These are phyloP conservation scores for Phytopythium mirpurense DNA, from an alignment of 352 stramenopile genomes.

Conservation along the genomic window DNA sequence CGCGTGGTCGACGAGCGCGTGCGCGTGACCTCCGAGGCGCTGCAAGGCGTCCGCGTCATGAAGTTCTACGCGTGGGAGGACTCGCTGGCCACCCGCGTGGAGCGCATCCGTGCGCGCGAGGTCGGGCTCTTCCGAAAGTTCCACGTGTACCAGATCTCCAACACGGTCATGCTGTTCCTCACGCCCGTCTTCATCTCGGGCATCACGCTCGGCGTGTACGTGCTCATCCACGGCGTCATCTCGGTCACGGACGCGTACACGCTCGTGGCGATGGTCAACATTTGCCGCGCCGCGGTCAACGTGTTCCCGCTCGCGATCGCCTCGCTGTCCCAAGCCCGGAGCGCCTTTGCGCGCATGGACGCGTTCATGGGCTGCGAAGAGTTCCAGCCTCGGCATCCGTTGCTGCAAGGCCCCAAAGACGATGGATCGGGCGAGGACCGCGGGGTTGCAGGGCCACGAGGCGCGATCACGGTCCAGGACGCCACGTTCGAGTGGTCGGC, in stretches of 20 bases:
- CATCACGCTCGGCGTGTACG: constrained; percentile 18
- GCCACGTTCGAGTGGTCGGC: background rate
- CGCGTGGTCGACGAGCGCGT: constrained; percentile 73
- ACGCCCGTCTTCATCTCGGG: constrained; percentile 27
- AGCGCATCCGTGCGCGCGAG: constrained; percentile 33
- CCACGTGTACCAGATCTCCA: constrained; percentile 29
- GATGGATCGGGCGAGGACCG: background rate
- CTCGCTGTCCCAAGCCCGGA: constrained; percentile 14
- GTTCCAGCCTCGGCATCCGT: background rate
- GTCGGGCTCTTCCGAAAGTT: constrained; percentile 32
- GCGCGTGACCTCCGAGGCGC: constrained; percentile 89
- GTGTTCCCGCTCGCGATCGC: constrained; percentile 19
- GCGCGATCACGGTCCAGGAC: background rate
- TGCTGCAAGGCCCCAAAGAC: background rate
- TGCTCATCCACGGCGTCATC: constrained; percentile 14
- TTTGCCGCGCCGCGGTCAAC: constrained; percentile 13
- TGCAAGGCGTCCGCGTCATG: constrained; percentile 86
- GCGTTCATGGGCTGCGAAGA: constrained; percentile 20
- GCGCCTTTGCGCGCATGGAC: constrained; percentile 19
- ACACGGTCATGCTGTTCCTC: constrained; percentile 35
- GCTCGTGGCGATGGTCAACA: constrained; percentile 28
- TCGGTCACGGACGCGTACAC: constrained; percentile 36
- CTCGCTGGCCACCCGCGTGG: constrained; percentile 25
- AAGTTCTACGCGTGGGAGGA: constrained; percentile 88
- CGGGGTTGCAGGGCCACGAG: constrained; percentile 6